Percentiles rank a stretch among this genome's conserved stretches.
Conservation (phyloP, 768 basidiomycete species). For the Leccinum aurantiacum region DNA sequence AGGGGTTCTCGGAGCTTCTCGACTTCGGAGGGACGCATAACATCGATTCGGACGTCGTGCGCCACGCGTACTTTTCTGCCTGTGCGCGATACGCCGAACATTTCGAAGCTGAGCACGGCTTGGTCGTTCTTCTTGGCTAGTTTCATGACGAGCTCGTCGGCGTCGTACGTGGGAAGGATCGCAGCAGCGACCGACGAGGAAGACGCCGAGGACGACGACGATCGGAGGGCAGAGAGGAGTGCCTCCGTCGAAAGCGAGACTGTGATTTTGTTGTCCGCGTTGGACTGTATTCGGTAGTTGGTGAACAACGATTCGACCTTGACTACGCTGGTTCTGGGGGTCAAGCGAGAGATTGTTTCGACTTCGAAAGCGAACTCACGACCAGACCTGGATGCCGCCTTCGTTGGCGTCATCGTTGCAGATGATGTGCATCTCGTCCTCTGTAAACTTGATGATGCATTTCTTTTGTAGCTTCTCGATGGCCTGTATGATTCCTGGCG, state of each 20-base stretch:
- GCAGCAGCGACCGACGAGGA: constrained; percentile 35
- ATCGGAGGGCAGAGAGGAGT: constrained; percentile 70
- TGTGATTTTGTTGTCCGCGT: constrained; percentile 78
- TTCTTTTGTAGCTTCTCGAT: constrained; percentile 83
- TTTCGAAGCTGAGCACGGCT: constrained; percentile 76
- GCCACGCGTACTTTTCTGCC: constrained; percentile 64
- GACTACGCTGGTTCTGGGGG: constrained; percentile 46
- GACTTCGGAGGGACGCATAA: constrained; percentile 74
- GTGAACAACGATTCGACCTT: constrained; percentile 68
- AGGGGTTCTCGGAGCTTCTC: constrained; percentile 73
- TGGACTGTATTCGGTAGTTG: constrained; percentile 84
- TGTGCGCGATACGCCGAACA: constrained; percentile 60
- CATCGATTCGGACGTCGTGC: constrained; percentile 82
- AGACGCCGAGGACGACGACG: constrained; percentile 51
- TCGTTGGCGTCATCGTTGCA: constrained; percentile 79
- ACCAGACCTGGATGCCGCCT: constrained; percentile 88
- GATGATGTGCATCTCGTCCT: constrained; percentile 75
- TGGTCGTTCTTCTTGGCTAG: constrained; percentile 84
- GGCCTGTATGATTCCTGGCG: constrained; percentile 71
- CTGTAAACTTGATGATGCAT: constrained; percentile 79
- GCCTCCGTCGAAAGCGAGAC: constrained; percentile 73
- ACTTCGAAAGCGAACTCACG: constrained; percentile 44
- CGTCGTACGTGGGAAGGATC: constrained; percentile 41
- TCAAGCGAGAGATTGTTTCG: constrained; percentile 14
- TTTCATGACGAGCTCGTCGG: constrained; percentile 75